Evolutionary conservation across 306 rosid species (phyloP), one percentile per base, ranked within the genome.

Genomic region (Rosa rugosa): DNA sequence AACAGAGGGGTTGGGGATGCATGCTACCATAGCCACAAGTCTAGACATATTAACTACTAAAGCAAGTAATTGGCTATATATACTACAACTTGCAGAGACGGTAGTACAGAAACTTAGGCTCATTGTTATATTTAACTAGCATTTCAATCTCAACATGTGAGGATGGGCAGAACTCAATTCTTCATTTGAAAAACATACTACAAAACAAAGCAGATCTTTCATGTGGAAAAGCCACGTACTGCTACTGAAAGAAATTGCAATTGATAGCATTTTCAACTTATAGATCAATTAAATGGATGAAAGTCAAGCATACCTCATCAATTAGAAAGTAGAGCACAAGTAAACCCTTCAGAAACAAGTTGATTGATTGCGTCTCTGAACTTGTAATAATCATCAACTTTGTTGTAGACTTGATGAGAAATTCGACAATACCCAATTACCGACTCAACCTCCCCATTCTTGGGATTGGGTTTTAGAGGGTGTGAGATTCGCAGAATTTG

Each of bases 341-440:
- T n/a, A n/a, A n/a, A n/a, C n/a, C n/a, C n/a, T n/a, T n/a, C n/a
- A n/a, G n/a, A n/a, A n/a, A n/a, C n/a, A n/a, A n/a, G 97, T 38
- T 91, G 82, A 67, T 78, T 86, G 80, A 95, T 78, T 38, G 90
- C 91, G 51, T 92, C 94, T 86, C 91, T 86, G 73, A 95, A 86
- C 92, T 75, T 92, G 83, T 75, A 20, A 85, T 91, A 95, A 72
- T 92, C 97, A 23, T 91, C 92, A 53, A 77, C 85, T 79, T 78
- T 90, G 76, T 95, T 95, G 85, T 95, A 95, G n/a, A 92, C 92
- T 74, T 95, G 99, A 84, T 95, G 81, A 73, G 97, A 92, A 86
- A 95, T 95, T 41, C 99, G 84, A 9, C 94, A 94, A 84, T 95
- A 95, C 42, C 97, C 99, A 5, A 93, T 95, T 7, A 87, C 34